These are phyloP conservation scores for Posidonia oceanica DNA, from an alignment of 116 monocot species.

Conservation along the genomic window DNA sequence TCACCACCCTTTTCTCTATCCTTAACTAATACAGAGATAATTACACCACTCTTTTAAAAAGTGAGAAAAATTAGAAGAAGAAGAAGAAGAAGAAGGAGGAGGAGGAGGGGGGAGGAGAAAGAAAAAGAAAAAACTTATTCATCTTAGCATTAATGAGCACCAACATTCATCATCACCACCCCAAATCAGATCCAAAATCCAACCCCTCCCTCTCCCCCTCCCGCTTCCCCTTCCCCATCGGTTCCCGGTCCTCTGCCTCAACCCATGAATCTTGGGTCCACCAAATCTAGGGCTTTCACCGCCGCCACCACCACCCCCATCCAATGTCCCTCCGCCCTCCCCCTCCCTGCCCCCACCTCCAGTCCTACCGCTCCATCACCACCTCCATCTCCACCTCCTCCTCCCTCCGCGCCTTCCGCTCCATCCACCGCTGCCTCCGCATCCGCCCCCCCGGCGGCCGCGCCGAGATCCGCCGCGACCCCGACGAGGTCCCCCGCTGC, in stretches of 20 bases:
- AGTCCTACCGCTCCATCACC: slow-evolving; percentile 21
- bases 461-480: slow-evolving; percentile 45
- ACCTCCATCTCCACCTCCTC: slow-evolving; percentile 10
- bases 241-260: background rate
- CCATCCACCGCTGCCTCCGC: slow-evolving; percentile 40
- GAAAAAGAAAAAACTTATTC: too few relatives aligned
- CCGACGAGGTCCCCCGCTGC: slow-evolving; percentile 53
- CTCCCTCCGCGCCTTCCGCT: slow-evolving; percentile 31
- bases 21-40: too few relatives aligned
- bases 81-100: too few relatives aligned
- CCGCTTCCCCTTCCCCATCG: background rate
- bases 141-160: background rate
- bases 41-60: too few relatives aligned
- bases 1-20: too few relatives aligned
- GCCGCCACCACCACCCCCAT: slow-evolving; percentile 5
- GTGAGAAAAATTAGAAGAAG: too few relatives aligned
- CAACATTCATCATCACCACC: too few relatives aligned
- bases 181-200: too few relatives aligned
- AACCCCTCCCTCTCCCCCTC: background rate
- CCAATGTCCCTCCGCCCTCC: slow-evolving; percentile 20
- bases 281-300: slow-evolving; percentile 3
- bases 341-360: slow-evolving; percentile 53
- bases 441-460: slow-evolving; percentile 32
- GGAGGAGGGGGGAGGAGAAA: too few relatives aligned
- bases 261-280: background rate